Base-by-base conservation (phyloP, 768 basidiomycete genomes). In the Cubamyces sp. region DNA sequence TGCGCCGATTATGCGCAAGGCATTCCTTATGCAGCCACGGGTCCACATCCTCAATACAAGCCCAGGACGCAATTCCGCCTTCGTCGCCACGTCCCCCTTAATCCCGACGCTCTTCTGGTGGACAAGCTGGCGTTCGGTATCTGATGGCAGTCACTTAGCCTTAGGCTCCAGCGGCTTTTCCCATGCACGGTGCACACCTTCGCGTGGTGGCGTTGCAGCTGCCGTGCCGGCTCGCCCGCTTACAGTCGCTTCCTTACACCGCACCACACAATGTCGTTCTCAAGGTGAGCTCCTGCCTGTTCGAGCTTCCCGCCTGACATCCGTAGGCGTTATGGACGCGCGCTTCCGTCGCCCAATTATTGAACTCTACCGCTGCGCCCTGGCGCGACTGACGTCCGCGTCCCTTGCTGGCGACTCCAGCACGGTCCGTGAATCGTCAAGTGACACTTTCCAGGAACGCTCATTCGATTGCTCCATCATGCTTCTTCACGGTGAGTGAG, bases 1-100 rank as follows among this genome's bases (percentile, higher is more conserved):
- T 28, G 40, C 25, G 40, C 53, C 40, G 53, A 25, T 39, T n/a
- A 45, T n/a, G 34, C 45, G 45, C 55, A 30, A 48, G 30, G 45
- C 19, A 16, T 8, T 30, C 28, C 28, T 8, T 30, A 30, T 30
- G 28, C 28, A 30, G 28, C 28, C 23, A 21, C 16, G 19, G 15
- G 30, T 28, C 40, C 40, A 18, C 48, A 54, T 42, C 55, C 30
- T 57, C 30, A 45, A 9, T n/a, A 45, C 21, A 9, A 21, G 43
- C 9, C 19, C n/a, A n/a, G 9, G 19, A 30, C 47, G 23, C 23
- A 48, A 21, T 26, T 5, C 21, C 16, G 9, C 41, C 5, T 42
- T n/a, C 18, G 23, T 21, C n/a, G 8, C 47, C 47, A 25, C 25
- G 47, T 14, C 11, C 23, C 47, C 47, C 25, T 18, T 9, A 12